Evolutionary conservation across 164 flowering plant species (phyloP), one percentile per base, ranked within the genome.

Genomic region (Platanus orientalis): DNA sequence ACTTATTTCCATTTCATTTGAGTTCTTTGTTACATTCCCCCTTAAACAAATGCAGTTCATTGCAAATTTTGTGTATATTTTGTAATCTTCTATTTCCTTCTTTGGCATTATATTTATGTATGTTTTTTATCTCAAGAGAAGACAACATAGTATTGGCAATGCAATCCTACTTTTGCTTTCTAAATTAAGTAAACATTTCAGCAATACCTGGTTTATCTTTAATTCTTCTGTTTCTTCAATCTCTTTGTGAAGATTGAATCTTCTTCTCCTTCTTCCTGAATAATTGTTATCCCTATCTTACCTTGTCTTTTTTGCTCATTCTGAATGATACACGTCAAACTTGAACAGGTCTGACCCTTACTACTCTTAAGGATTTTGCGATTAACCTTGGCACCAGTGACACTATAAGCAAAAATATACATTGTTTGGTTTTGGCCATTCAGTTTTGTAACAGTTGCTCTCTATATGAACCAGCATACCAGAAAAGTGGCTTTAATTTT

Each of bases 371-470:
- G 17, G 97, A 94, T 73, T 69, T 91, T 60, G 97, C 95, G 32
- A 87, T 91, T 40, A 91, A 97, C 71, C 92, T 91, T 47, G 98
- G 98, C 67, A 94, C 98, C 45, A 94, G 97, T 79, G 97, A 94
- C 78, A 91, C 96, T 13, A 97, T 89, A 75, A 84, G 93, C 70
- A 28, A 39, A 45, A 39, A 10, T 30, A 10, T 28, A 39, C 34
- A 32, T 47, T 55, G 13, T 55, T 29, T 7, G 2, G 24, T 26
- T 2, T 58, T 29, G 44, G 52, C 17, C 20, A 45, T 24, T 25
- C 3, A 49, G 4, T 27, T 42, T 24, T 42, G 17, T 24, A 13
- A 28, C 48, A 17, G 40, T 24, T 30, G 28, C n/a, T n/a, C 42
- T 14, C 9, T 36, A 36, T 7, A 10, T 36, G 42, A 28, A 27